Conservation (phyloP, 2,329 filamentous ascomycete species). For the Decorospora gaudefroyi region DNA sequence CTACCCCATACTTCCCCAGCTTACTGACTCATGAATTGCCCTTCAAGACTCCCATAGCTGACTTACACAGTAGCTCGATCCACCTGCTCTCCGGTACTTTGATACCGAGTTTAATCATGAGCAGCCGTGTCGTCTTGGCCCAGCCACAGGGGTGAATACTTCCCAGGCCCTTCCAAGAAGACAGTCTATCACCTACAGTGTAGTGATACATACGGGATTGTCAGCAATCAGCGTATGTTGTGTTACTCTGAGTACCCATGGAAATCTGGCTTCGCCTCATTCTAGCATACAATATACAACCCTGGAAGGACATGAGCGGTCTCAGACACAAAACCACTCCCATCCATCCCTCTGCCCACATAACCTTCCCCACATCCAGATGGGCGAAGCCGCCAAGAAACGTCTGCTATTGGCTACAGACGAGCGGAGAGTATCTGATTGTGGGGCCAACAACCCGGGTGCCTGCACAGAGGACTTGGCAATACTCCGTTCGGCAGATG, state of each 20-base stretch:
- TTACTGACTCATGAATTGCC: not conserved
- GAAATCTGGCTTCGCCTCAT: not conserved
- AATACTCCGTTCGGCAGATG: slow-evolving; percentile 36
- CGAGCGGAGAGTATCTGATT: slow-evolving; percentile 19
- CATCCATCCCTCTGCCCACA: slow-evolving; percentile 5
- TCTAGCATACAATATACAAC: not conserved
- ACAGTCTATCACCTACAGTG: not conserved
- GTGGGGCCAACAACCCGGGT: slow-evolving; percentile 33
- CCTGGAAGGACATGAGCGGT: not conserved
- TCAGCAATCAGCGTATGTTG: not conserved
- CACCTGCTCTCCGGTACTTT: slow-evolving; percentile 2
- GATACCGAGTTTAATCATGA: slow-evolving; percentile 2
- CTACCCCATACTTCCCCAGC: slow-evolving; percentile 1
- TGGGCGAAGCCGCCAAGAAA: slow-evolving; percentile 26
- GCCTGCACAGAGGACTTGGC: slow-evolving; percentile 18
- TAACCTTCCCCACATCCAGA: slow-evolving; percentile 35
- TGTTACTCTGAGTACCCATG: not conserved
- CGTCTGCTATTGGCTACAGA: slow-evolving; percentile 13
- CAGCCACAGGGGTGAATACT: slow-evolving; percentile 5
- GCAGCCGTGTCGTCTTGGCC: not conserved
- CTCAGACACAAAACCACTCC: not conserved
- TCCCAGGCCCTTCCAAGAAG: not conserved
- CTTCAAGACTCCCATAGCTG: not conserved
- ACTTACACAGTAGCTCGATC: not conserved
- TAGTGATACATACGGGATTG: not conserved